These are phyloP conservation scores for Trichomonascaceae sp. DNA, from an alignment of 1,139 yeast species.

Conservation along the genomic window DNA sequence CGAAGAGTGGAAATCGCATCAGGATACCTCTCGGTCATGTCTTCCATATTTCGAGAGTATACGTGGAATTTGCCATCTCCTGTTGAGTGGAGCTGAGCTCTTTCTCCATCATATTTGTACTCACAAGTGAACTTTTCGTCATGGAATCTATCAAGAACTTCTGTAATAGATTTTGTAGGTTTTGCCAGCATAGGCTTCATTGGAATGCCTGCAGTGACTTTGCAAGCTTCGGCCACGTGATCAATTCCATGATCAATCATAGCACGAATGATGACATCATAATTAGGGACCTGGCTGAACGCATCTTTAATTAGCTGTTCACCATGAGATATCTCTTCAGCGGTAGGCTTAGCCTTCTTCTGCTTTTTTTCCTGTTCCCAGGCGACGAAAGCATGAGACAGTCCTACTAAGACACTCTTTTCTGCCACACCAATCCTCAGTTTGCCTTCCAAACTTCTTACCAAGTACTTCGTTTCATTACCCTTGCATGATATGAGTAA, in stretches of 20 bases:
- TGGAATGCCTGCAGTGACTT: conserved; percentile 86
- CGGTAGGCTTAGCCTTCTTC: conserved; percentile 14
- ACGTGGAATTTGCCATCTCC: conserved; percentile 62
- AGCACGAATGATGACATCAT: conserved; percentile 64
- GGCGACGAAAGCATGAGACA: conserved; percentile 75
- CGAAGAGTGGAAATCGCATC: conserved; percentile 69
- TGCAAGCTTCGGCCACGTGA: conserved; percentile 60
- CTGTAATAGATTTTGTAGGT: conserved; percentile 89
- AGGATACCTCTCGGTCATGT: conserved; percentile 94
- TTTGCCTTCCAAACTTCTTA: conserved; percentile 88
- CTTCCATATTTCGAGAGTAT: conserved; percentile 92
- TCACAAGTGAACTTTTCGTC: conserved; percentile 88
- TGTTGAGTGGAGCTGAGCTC: conserved; percentile 82
- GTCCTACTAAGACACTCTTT: conserved; percentile 75
- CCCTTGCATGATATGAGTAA: conserved; percentile 83
- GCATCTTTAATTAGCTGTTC: conserved; percentile 82
- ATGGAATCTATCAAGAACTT: conserved; percentile 81
- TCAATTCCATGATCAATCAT: conserved; percentile 64
- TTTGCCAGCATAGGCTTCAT: conserved; percentile 97
- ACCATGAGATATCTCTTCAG: conserved; percentile 38
- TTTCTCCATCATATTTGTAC: conserved; percentile 95
- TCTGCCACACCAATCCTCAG: conserved; percentile 91
- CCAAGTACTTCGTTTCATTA: conserved; percentile 84
- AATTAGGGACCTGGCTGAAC: conserved; percentile 86
- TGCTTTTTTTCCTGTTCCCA: conserved; percentile 41